These are phyloP conservation scores for Angomonas ambiguus DNA, from an alignment of 208 protist genomes.

Conservation along the genomic window DNA sequence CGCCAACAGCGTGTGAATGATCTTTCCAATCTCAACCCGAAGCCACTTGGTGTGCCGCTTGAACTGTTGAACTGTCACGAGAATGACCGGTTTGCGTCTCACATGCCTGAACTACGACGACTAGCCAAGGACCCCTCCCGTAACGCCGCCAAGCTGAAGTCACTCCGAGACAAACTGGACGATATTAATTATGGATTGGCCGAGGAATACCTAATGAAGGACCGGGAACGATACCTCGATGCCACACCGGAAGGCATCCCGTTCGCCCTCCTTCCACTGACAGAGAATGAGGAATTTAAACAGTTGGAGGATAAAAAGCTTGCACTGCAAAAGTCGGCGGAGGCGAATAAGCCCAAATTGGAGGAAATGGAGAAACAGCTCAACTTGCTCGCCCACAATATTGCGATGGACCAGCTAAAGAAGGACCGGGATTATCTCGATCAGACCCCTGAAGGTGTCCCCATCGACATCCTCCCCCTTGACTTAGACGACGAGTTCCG, in stretches of 20 bases:
- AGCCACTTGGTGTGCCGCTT: constrained; percentile 66
- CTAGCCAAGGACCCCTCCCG: constrained; percentile 48
- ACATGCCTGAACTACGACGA: constrained; percentile 56
- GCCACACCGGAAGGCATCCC: constrained; percentile 44
- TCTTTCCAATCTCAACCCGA: constrained; percentile 36
- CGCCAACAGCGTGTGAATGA: constrained; percentile 47
- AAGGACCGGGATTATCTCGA: constrained; percentile 64
- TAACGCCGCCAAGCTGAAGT: constrained; percentile 46
- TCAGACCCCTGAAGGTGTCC: constrained; percentile 50
- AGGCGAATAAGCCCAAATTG: constrained; percentile 25
- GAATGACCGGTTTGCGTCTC: constrained; percentile 34
- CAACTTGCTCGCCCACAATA: constrained; percentile 41
- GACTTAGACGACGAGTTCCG: constrained; percentile 55
- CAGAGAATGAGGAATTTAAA: constrained; percentile 54
- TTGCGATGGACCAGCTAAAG: constrained; percentile 47
- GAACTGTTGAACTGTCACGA: constrained; percentile 54
- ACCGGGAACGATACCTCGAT: constrained; percentile 66
- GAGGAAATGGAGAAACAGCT: constrained; percentile 44
- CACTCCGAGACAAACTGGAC: constrained; percentile 40
- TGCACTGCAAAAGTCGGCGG: constrained; percentile 21
- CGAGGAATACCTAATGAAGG: constrained; percentile 39
- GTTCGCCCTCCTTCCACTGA: constrained; percentile 41
- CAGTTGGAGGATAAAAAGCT: constrained; percentile 44
- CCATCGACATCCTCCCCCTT: constrained; percentile 49
- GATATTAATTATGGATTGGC: constrained; percentile 43